These are phyloP conservation scores for Pseudozyma sp. DNA, from an alignment of 1,284 basidiomycete genomes.

Conservation along the genomic window DNA sequence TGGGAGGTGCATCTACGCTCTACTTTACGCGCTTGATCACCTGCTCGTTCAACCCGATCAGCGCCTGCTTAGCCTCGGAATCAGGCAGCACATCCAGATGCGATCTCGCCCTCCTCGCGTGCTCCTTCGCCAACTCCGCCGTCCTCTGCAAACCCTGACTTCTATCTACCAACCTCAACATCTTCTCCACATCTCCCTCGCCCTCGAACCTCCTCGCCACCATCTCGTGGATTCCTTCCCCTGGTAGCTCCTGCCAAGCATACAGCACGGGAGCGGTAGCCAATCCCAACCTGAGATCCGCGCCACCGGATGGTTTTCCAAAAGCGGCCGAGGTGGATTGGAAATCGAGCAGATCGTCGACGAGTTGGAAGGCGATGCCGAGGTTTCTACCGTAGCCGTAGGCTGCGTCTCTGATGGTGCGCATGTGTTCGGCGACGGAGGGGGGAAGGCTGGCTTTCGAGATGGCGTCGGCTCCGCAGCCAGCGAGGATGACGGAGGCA, in stretches of 20 bases:
- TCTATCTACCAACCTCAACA: slow-evolving; percentile 52
- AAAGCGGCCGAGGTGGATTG: slow-evolving; percentile 76
- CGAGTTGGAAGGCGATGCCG: slow-evolving; percentile 80
- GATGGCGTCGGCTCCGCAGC: slow-evolving; percentile 77
- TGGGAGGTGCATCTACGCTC: background rate
- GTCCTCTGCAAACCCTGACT: slow-evolving; percentile 62
- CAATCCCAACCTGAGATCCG: slow-evolving; percentile 86
- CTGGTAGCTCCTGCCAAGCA: slow-evolving; percentile 84
- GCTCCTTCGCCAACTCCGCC: slow-evolving; percentile 60
- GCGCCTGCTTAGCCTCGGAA: slow-evolving; percentile 60
- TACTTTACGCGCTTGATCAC: slow-evolving; percentile 62
- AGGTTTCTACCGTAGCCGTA: slow-evolving; percentile 90
- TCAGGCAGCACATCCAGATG: slow-evolving; percentile 54
- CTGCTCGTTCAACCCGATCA: slow-evolving; percentile 56
- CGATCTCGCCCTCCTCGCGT: slow-evolving; percentile 50
- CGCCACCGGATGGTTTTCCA: slow-evolving; percentile 84
- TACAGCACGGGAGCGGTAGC: slow-evolving; percentile 94
- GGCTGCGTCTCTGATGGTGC: slow-evolving; percentile 87
- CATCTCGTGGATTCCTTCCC: slow-evolving; percentile 76
- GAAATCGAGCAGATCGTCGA: slow-evolving; percentile 92
- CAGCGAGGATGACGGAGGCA: slow-evolving; percentile 88
- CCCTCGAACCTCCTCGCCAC: slow-evolving; percentile 85
- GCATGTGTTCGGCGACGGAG: slow-evolving; percentile 26
- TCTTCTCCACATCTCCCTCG: slow-evolving; percentile 83
- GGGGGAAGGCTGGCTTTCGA: slow-evolving; percentile 7